Evolutionary conservation across 805 yeast species (phyloP), one percentile per base, ranked within the genome.

Genomic region (Yarrowia porcina): DNA sequence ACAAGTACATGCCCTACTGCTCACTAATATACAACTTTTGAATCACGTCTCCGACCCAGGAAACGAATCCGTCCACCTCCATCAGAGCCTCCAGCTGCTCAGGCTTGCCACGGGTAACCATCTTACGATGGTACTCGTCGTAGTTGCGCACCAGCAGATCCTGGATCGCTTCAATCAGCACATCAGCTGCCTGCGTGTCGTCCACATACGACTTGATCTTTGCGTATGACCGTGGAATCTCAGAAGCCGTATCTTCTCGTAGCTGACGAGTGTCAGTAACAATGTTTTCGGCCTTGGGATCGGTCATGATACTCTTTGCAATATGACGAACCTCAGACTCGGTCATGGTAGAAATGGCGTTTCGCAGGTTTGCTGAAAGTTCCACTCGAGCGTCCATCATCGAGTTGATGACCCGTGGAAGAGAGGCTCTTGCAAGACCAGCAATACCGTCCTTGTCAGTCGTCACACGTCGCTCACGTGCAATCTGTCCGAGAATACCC

Each of bases 311-410:
- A 0, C 88, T 85, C 32, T 74, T 77, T 30, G 83, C 75, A 35
- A 89, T 79, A 13, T 74, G 72, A 15, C 72, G 69, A 1, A 83
- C 79, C 0, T 87, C 83, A 13, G 79, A 81, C 54, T 84, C 82
- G 3, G 92, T 86, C 67, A 89, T 85, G 20, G 80, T 83, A 67
- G 84, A 87, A 25, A 91, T 89, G 3, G 86, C 77, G 65, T 83
- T 84, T 66, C 92, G 82, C 66, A 92, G 78, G 66, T 88, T 91
- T 23, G 83, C 77, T 67, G 88, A 89, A 42, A 92, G 77, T 71
- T 92, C 97, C 47, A 75, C 74, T 65, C 84, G 78, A 1, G 87
- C 94, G 74, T 92, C 97, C 49, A 86, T 82, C 88, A 87, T 87
- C 71, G 89, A 87, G 68, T 84, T 86, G 13, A 89, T 87, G 13